Base-by-base conservation (phyloP, 306 rosid genomes). In the Argentina anserina region DNA sequence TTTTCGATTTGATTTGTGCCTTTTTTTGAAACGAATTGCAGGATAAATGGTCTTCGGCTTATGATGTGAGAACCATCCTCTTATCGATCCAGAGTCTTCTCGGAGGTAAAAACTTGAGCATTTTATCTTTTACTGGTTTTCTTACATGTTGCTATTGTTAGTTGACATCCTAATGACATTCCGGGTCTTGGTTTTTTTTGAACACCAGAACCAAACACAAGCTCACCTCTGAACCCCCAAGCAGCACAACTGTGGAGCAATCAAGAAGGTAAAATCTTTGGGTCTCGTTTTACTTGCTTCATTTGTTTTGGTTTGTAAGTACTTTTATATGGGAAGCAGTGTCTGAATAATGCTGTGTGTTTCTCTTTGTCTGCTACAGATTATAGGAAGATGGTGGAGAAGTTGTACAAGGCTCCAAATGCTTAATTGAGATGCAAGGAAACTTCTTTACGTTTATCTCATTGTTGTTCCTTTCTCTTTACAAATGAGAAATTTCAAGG, bases 161-260 rank as follows among this genome's bases (percentile, higher is more conserved):
- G 64, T 58, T n/a, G 21, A 52, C 13, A 0, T 18, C 3, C 15
- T 13, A 29, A 12, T 7, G 21, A 17, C 47, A 5, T 49, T 43
- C 59, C 31, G 9, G 9, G 5, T 50, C 25, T 1, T 26, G 49
- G 33, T 0, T 40, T 20, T 52, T 79, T 64, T n/a, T n/a, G n/a
- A n/a, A n/a, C n/a, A n/a, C n/a, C 83, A 92, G 98, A 92, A 76
- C 98, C 97, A 58, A 93, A 89, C 79, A 90, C 79, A 58, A 90
- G 91, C 75, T 91, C 97, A n/a, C 99, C 99, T 10, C 84, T 95
- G 50, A 95, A 95, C 79, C 80, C 86, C 46, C 97, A 90, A 82
- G 99, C 99, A 55, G 99, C 99, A 15, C 93, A 90, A 75, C 84
- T 95, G 49, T 95, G 97, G 99, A 80, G 81, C 79, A 90, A 91